Conservation (phyloP, 768 basidiomycete species). For the Daedaleopsis sinensis region DNA sequence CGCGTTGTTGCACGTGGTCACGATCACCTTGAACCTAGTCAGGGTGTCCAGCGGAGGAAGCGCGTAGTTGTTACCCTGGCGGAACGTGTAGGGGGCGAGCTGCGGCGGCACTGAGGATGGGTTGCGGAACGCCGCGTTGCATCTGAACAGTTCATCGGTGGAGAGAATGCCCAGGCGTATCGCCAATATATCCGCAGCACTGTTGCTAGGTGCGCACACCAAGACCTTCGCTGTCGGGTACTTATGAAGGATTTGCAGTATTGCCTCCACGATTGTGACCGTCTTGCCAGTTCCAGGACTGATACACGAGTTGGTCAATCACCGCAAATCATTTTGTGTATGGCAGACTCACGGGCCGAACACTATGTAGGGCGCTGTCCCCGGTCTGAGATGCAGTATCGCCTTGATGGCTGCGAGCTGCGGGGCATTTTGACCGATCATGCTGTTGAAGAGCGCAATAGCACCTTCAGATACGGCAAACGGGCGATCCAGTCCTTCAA, state of each 20-base stretch:
- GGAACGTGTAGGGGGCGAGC: conserved; percentile 42
- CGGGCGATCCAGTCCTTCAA: conserved; percentile 5
- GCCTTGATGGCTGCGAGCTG: conserved; percentile 55
- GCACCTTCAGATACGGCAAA: conserved; percentile 22
- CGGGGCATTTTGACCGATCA: conserved; percentile 44
- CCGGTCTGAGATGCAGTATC: conserved; percentile 47
- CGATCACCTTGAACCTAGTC: conserved; percentile 52
- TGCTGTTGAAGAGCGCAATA: conserved; percentile 27
- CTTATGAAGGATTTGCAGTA: conserved; percentile 51
- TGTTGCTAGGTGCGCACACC: conserved; percentile 70
- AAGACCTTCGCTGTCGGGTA: conserved; percentile 51
- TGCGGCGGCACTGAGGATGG: conserved; percentile 39
- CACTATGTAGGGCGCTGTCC: conserved; percentile 57
- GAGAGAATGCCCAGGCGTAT: conserved; percentile 42
- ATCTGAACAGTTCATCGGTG: conserved; percentile 49
- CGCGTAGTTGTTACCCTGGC: conserved; percentile 39
- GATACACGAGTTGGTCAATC: background rate
- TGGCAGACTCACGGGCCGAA: conserved; percentile 61
- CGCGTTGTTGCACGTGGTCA: conserved; percentile 67
- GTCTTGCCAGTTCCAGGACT: conserved; percentile 67
- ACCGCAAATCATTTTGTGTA: background rate
- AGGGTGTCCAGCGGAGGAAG: conserved; percentile 47
- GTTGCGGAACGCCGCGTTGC: conserved; percentile 58
- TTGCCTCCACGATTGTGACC: conserved; percentile 64
- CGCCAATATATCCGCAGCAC: conserved; percentile 64